These are phyloP conservation scores for Calocybe cyanea DNA, from an alignment of 768 basidiomycete species.

Conservation along the genomic window DNA sequence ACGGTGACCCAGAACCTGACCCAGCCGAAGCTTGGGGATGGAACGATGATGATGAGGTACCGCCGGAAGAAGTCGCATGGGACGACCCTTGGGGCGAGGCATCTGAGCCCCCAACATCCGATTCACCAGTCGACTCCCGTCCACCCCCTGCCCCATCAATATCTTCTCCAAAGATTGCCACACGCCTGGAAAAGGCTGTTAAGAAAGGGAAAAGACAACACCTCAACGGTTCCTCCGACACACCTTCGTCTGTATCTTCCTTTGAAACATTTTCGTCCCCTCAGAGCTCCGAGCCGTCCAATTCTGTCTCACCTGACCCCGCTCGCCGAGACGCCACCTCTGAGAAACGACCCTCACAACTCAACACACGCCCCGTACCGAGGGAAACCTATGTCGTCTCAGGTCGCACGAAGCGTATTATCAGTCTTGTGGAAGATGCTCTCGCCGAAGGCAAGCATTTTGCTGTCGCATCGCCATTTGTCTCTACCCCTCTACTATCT, in stretches of 20 bases:
- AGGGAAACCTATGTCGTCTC: slow-evolving; percentile 64
- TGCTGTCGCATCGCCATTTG: slow-evolving; percentile 50
- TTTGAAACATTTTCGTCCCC: slow-evolving; percentile 15
- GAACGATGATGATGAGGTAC: slow-evolving; percentile 51
- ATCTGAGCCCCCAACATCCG: slow-evolving; percentile 19
- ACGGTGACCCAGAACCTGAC: slow-evolving; percentile 29
- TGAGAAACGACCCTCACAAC: slow-evolving; percentile 23
- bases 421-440: slow-evolving; percentile 55
- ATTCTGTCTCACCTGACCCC: slow-evolving; percentile 11
- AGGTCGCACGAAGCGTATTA: slow-evolving; percentile 46
- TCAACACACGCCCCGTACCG: slow-evolving; percentile 18
- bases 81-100: slow-evolving; percentile 71
- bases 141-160: slow-evolving; percentile 27
- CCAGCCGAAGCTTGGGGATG: slow-evolving; percentile 73
- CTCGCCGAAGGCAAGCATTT: slow-evolving; percentile 68
- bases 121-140: slow-evolving; percentile 20
- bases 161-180: slow-evolving; percentile 48
- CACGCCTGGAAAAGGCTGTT: slow-evolving; percentile 53
- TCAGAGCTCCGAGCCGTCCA: slow-evolving; percentile 18
- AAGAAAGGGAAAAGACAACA: slow-evolving; percentile 47
- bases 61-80: slow-evolving; percentile 46
- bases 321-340: background rate
- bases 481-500: slow-evolving; percentile 18
- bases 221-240: slow-evolving; percentile 24
- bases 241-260: slow-evolving; percentile 18